phyloP scores from a whole-genome alignment of 176 grass and related monocot species.

The Phyllostachys edulis region DNA sequence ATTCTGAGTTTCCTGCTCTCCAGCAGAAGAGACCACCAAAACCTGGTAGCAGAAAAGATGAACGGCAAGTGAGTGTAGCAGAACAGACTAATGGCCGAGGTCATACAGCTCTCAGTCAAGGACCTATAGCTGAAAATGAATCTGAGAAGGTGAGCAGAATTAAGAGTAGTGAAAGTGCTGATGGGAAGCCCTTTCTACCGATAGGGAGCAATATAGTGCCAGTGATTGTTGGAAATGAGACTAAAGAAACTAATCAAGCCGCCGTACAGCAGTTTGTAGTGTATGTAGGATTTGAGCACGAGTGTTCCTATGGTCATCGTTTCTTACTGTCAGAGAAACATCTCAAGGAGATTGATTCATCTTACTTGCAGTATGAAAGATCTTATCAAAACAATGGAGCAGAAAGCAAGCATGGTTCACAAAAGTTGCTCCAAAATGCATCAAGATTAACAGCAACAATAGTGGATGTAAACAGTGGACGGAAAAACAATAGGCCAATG shows the following conservation, averaged over 20 bases:
- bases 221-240: slow-evolving; percentile 51
- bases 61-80: slow-evolving; percentile 33
- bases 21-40: slow-evolving; percentile 61
- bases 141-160: slow-evolving; percentile 32
- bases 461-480: slow-evolving; percentile 29
- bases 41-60: slow-evolving; percentile 45
- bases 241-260: slow-evolving; percentile 56
- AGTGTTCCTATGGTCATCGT: slow-evolving; percentile 85
- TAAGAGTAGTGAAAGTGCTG: slow-evolving; percentile 37
- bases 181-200: slow-evolving; percentile 62
- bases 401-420: slow-evolving; percentile 41
- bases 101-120: slow-evolving; percentile 46
- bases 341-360: slow-evolving; percentile 61
- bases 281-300: slow-evolving; percentile 86
- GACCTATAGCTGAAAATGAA: slow-evolving; percentile 45
- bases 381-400: slow-evolving; percentile 40
- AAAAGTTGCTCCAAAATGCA: slow-evolving; percentile 50
- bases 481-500: slow-evolving; percentile 38
- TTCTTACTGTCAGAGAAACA: slow-evolving; percentile 85
- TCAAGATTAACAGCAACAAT: slow-evolving; percentile 10
- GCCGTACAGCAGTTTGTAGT: slow-evolving; percentile 45
- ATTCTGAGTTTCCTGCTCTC: slow-evolving; percentile 84
- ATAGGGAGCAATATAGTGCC: slow-evolving; percentile 85
- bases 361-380: slow-evolving; percentile 40
- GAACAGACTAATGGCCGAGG: slow-evolving; percentile 48